Evolutionary conservation across 352 stramenopile genomes (phyloP).

Genomic region (Lagenidium giganteum): DNA sequence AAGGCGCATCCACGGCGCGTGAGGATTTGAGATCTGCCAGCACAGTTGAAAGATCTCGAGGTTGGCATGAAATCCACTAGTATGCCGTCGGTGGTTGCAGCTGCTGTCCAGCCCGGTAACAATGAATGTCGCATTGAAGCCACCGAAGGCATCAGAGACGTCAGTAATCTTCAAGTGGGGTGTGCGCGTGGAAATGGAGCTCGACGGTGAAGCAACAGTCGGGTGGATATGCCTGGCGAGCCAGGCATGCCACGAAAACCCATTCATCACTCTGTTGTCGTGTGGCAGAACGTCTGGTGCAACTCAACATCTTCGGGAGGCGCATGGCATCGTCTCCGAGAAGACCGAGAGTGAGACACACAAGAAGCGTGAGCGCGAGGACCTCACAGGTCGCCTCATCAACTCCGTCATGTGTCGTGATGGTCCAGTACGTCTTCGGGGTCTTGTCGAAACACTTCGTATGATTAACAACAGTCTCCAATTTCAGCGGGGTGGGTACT

Average conservation of each 20-base stretch:
- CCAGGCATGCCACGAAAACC: slow-evolving; percentile 1
- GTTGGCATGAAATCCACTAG: neutral
- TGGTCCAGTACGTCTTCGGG: neutral
- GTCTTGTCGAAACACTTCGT: slow-evolving; percentile 3
- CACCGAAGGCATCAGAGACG: neutral
- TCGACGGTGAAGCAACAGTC: neutral
- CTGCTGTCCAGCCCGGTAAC: too few species aligned
- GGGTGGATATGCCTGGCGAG: slow-evolving; percentile 9
- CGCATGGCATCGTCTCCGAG: neutral
- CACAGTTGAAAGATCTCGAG: neutral
- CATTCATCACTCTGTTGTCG: neutral
- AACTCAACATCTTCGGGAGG: slow-evolving; percentile 7
- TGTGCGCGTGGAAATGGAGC: neutral
- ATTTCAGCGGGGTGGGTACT: neutral
- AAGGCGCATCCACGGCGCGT: neutral
- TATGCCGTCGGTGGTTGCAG: neutral
- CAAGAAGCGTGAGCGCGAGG: slow-evolving; percentile 2
- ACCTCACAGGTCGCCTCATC: neutral
- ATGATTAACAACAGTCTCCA: neutral
- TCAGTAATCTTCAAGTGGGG: slow-evolving; percentile 14
- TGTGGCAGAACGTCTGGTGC: slow-evolving; percentile 5
- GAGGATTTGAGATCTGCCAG: neutral
- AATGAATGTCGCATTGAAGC: neutral
- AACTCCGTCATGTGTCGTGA: neutral
- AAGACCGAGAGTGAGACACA: neutral